These are phyloP conservation scores for Scleroderma bovista DNA, from an alignment of 768 basidiomycete genomes.

Conservation along the genomic window DNA sequence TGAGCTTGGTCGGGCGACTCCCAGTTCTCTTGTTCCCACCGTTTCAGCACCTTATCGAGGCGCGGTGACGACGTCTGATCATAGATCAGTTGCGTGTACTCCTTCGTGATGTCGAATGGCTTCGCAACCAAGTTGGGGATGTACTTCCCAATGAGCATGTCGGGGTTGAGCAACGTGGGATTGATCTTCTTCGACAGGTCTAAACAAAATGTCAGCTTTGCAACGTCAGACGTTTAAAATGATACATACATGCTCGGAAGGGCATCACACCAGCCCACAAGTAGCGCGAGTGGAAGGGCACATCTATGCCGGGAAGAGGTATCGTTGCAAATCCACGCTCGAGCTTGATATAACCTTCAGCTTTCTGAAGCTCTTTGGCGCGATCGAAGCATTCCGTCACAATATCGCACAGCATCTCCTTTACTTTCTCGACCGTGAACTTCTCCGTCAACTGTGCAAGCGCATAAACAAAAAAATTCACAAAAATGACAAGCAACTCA, in stretches of 20 bases:
- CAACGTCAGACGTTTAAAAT: background rate
- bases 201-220: slow-evolving; percentile 20
- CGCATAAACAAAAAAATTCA: background rate
- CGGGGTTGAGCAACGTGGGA: slow-evolving; percentile 83
- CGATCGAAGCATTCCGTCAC: slow-evolving; percentile 75
- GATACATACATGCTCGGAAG: slow-evolving; percentile 84
- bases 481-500: slow-evolving; percentile 20
- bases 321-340: slow-evolving; percentile 97
- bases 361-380: slow-evolving; percentile 71
- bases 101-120: slow-evolving; percentile 76
- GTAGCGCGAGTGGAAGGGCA: slow-evolving; percentile 99
- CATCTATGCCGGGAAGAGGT: slow-evolving; percentile 94
- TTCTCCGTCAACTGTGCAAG: slow-evolving; percentile 70
- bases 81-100: slow-evolving; percentile 93
- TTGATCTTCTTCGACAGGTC: slow-evolving; percentile 99
- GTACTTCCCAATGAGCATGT: slow-evolving; percentile 91
- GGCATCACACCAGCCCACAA: slow-evolving; percentile 98
- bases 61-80: slow-evolving; percentile 95
- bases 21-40: slow-evolving; percentile 93
- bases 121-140: slow-evolving; percentile 94
- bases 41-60: slow-evolving; percentile 89
- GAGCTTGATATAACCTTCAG: slow-evolving; percentile 85
- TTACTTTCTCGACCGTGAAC: slow-evolving; percentile 87
- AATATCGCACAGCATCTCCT: slow-evolving; percentile 92
- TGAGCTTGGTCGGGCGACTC: slow-evolving; percentile 75